Conservation (phyloP, 768 basidiomycete species). For the Scleroderma bovista region DNA sequence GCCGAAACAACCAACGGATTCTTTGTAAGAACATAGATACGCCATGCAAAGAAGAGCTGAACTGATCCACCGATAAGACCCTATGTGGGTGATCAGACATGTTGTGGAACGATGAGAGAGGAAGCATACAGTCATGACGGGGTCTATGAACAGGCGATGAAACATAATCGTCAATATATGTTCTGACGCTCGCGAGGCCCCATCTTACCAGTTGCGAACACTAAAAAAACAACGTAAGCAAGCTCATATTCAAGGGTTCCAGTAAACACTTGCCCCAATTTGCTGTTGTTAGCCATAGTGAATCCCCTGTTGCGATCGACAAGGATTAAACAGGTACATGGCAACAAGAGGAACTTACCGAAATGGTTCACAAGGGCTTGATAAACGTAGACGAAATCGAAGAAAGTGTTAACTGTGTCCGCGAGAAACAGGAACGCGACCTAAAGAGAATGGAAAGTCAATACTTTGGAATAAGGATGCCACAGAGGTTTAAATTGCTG, state of each 20-base stretch:
- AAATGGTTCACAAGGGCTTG: constrained; percentile 40
- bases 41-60: constrained; percentile 41
- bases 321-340: background rate
- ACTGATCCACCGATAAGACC: constrained; percentile 37
- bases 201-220: constrained; percentile 38
- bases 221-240: constrained; percentile 15
- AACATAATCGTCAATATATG: background rate
- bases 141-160: constrained; percentile 24
- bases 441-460: constrained; percentile 15
- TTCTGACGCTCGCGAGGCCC: background rate
- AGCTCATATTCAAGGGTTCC: background rate
- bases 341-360: constrained; percentile 23
- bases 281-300: constrained; percentile 21
- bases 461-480: background rate
- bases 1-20: constrained; percentile 20
- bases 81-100: constrained; percentile 14
- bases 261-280: constrained; percentile 28
- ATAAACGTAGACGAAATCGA: constrained; percentile 42
- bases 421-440: constrained; percentile 37
- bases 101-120: background rate
- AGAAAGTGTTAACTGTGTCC: constrained; percentile 42
- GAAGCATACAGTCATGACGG: constrained; percentile 36
- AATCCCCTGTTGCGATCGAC: constrained; percentile 18
- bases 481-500: constrained; percentile 6
- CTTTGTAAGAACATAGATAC: constrained; percentile 29